These are phyloP conservation scores for Nemania bipapillata DNA, from an alignment of 2,329 filamentous ascomycete species.

Conservation along the genomic window DNA sequence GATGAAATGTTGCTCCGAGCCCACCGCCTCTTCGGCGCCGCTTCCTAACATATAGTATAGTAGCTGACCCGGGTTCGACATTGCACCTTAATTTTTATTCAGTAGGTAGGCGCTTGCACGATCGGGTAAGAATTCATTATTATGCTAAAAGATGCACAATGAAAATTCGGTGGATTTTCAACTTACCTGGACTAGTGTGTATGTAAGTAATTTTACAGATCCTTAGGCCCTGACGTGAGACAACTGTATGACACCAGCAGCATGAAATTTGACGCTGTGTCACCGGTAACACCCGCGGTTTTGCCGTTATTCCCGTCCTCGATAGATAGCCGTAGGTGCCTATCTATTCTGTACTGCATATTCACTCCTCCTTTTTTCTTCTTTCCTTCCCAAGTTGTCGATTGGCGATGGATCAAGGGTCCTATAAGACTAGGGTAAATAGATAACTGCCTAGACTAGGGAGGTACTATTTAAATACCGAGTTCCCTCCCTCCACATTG, in stretches of 20 bases:
- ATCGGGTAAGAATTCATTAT: not conserved
- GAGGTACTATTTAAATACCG: not conserved
- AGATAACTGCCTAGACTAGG: too few species aligned
- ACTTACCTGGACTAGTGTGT: not conserved
- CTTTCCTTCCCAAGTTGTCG: not conserved
- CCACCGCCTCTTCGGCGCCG: constrained; percentile 16
- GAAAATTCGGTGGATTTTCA: not conserved
- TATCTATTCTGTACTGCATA: too few species aligned
- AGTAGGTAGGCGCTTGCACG: not conserved
- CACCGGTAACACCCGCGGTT: not conserved
- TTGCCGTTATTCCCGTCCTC: constrained; percentile 4
- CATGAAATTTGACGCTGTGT: not conserved
- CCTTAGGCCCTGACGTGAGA: constrained; percentile 24
- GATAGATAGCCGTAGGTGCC: too few species aligned
- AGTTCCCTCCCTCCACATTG: not conserved
- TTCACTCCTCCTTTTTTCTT: not conserved
- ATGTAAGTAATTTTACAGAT: not conserved
- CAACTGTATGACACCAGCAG: not conserved
- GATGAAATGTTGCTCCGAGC: constrained; percentile 24
- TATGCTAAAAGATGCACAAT: not conserved
- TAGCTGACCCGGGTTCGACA: not conserved
- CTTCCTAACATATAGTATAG: not conserved
- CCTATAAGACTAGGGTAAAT: too few species aligned
- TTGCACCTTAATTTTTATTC: not conserved
- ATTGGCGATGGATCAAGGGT: not conserved